Percentiles rank a stretch among this genome's conserved stretches.
phyloP scores from a whole-genome alignment of 2,329 filamentous ascomycete genomes.

The Fusarium bactridioides region DNA sequence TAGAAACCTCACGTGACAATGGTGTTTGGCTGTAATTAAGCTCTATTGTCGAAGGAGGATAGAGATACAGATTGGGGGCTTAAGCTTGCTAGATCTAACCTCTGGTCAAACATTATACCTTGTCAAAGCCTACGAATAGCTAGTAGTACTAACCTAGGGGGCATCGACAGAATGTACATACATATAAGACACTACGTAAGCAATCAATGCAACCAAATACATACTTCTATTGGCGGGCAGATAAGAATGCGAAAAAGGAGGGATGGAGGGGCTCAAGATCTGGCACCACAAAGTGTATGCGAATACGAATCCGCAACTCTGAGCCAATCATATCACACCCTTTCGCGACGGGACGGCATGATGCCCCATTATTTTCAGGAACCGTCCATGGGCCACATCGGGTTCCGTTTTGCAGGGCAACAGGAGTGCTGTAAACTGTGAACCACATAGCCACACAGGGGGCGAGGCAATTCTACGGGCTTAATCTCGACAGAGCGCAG shows the following conservation, averaged over 20 bases:
- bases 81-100: background rate
- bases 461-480: background rate
- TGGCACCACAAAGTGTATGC: slow-evolving; percentile 27
- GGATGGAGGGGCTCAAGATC: slow-evolving; percentile 22
- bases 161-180: background rate
- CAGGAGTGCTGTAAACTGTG: slow-evolving; percentile 3
- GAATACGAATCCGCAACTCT: slow-evolving; percentile 33
- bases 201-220: background rate
- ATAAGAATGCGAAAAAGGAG: slow-evolving; percentile 39
- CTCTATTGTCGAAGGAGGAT: background rate
- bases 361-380: slow-evolving; percentile 21
- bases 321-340: slow-evolving; percentile 24
- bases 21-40: background rate
- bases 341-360: background rate
- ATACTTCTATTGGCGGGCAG: slow-evolving; percentile 8
- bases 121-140: background rate
- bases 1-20: background rate
- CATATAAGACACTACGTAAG: slow-evolving; percentile 1
- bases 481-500: slow-evolving; percentile 23
- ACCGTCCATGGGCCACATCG: slow-evolving; percentile 9
- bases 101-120: background rate
- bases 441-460: background rate
- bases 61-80: background rate
- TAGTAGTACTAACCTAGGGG: background rate
- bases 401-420: slow-evolving; percentile 18